Evolutionary conservation across 768 basidiomycete species (phyloP), one percentile per base, ranked within the genome.

Genomic region (Russula foetens): DNA sequence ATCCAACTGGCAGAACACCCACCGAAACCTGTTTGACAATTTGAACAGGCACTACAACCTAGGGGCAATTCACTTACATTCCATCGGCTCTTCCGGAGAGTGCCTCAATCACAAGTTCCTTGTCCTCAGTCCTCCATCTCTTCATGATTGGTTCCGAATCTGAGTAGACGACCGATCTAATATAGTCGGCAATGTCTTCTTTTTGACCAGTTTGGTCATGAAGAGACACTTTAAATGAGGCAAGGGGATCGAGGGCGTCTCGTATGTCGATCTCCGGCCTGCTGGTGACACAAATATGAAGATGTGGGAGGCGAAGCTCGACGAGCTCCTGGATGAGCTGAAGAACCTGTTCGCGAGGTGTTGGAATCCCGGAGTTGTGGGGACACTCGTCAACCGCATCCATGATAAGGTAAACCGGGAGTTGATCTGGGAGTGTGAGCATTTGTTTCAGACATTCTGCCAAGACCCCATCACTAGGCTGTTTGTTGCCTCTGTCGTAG

Each of bases 351-450:
- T 46, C 47, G 8, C 59, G 54, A 14, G 46, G 31, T 1, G 59
- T 33, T 19, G 31, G 28, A 2, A 43, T 21, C 1, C 52, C 52
- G n/a, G 53, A 33, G 4, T 29, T 35, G 4, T 29, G 12, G 7
- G 59, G 46, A 15, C 53, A 43, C 19, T 60, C 59, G 3, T 60
- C 59, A 14, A 60, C 26, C 0, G 53, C 59, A 24, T 60, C 59
- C 2, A 56, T 7, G 14, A 55, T 47, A 11, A 59, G 14, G 51
- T 59, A 59, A n/a, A 31, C 44, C 1, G 33, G 50, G 26, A 7
- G 7, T 44, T 41, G 28, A 15, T 23, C n/a, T 0, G 52, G 26
- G 24, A 48, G 19, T 2, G 35, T 19, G 29, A 60, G 21, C 52
- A 60, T 60, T 4, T 49, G 7, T 23, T 55, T 39, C n/a, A 60